Evolutionary conservation across 108 stramenopile species (phyloP).

Genomic region (Ochromonas danica): DNA sequence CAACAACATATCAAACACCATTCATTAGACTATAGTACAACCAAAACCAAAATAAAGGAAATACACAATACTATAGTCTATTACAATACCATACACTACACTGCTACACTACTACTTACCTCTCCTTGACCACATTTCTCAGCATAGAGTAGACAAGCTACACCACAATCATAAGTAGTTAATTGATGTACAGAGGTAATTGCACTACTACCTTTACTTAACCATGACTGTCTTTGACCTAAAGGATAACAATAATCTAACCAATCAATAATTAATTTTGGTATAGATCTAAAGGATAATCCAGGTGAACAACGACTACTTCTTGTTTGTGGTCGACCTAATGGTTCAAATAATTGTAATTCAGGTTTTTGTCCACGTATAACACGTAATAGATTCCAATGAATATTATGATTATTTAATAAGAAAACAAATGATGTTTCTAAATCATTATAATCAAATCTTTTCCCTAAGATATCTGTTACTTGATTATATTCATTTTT

Average conservation of each 20-base stretch:
- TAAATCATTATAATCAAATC: conserved; percentile 38
- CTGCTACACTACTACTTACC: not conserved
- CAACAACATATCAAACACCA: not conserved
- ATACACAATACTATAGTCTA: not conserved
- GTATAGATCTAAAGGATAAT: conserved; percentile 38
- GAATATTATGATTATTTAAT: conserved; percentile 52
- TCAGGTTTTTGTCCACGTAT: conserved; percentile 47
- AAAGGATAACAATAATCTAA: conserved; percentile 48
- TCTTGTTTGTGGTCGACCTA: conserved; percentile 52
- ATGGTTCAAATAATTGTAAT: conserved; percentile 58
- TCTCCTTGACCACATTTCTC: conserved; percentile 57
- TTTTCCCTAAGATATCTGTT: conserved; percentile 44
- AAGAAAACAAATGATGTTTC: conserved; percentile 47
- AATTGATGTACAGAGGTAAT: conserved; percentile 51
- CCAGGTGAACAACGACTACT: too few relatives aligned
- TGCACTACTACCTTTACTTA: conserved; percentile 21
- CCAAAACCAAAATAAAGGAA: not conserved
- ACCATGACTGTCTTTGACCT: conserved; percentile 5
- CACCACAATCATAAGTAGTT: conserved; percentile 58
- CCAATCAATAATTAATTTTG: conserved; percentile 50
- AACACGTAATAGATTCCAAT: conserved; percentile 57
- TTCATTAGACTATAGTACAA: not conserved
- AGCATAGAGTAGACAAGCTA: conserved; percentile 55
- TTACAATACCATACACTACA: not conserved
- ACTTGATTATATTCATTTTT: not conserved